A percentile compares a stretch with the other conserved stretches of the same genome.
phyloP scores from a whole-genome alignment of 441 rosid genomes.

The Pelargonium australe region DNA sequence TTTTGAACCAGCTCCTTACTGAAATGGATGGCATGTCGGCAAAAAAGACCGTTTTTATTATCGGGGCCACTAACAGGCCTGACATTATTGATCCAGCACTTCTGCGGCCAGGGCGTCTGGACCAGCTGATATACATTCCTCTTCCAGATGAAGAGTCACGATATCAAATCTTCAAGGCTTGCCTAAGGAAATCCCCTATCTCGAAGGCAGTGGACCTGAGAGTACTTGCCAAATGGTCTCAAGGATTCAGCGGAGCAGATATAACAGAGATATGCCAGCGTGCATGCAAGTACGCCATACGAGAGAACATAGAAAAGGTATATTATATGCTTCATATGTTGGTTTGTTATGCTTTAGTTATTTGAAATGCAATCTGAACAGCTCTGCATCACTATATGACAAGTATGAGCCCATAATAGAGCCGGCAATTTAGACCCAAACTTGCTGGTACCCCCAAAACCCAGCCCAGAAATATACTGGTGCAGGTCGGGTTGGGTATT shows the following conservation, averaged over 20 bases:
- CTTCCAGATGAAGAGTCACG: constrained; percentile 19
- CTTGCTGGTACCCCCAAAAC: too few species aligned
- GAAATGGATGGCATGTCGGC: constrained; percentile 25
- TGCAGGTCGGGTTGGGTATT: too few species aligned
- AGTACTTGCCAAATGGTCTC: constrained; percentile 13
- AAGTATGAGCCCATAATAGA: neutral
- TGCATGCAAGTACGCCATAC: constrained; percentile 20
- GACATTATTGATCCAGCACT: constrained; percentile 18
- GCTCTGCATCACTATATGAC: neutral
- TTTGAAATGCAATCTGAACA: neutral
- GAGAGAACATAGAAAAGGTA: constrained; percentile 39
- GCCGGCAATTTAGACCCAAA: neutral
- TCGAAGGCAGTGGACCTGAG: constrained; percentile 14
- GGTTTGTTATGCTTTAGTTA: neutral
- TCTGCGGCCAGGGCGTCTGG: constrained; percentile 20
- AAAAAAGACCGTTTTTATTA: constrained; percentile 19
- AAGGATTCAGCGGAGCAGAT: constrained; percentile 21
- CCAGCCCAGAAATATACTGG: too few species aligned
- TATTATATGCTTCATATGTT: neutral
- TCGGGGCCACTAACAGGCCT: constrained; percentile 18
- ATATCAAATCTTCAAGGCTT: constrained; percentile 13
- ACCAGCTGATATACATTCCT: constrained; percentile 21
- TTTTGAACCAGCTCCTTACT: constrained; percentile 21
- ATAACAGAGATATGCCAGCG: constrained; percentile 21
- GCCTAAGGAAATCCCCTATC: constrained; percentile 20